These are phyloP conservation scores for Euphorbia tirucalli DNA, from an alignment of 345 rosid species.

Conservation along the genomic window DNA sequence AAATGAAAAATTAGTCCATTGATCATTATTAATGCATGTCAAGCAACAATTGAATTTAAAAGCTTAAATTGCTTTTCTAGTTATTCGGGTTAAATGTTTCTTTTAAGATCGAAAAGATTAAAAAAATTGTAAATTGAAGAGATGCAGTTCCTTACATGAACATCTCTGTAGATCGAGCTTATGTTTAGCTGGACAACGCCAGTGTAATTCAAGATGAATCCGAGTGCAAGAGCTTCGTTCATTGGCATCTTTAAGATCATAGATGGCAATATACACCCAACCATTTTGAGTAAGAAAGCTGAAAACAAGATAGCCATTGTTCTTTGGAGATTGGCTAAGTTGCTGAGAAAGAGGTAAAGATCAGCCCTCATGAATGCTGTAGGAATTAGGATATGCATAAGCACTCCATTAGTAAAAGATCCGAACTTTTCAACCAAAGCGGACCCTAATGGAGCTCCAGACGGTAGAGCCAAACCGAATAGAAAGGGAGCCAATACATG, in stretches of 20 bases:
- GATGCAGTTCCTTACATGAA: neutral
- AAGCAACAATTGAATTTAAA: too few relatives aligned
- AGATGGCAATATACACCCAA: neutral
- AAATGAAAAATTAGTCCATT: neutral
- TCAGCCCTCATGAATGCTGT: constrained; percentile 1
- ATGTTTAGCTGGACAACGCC: neutral
- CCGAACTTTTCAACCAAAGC: constrained; percentile 7
- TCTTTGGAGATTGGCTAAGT: neutral
- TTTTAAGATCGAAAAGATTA: too few relatives aligned
- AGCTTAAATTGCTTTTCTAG: too few relatives aligned
- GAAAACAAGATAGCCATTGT: neutral
- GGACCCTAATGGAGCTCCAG: constrained; percentile 10
- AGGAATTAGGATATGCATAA: neutral
- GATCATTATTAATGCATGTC: neutral
- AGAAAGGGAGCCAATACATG: neutral
- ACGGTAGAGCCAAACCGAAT: neutral
- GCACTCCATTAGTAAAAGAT: neutral
- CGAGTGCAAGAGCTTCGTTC: neutral
- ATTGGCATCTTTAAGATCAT: neutral
- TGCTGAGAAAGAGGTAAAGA: neutral
- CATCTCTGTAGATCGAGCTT: neutral
- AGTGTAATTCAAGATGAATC: neutral
- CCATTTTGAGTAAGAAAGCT: neutral
- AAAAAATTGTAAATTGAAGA: neutral
- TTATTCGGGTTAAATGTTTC: too few relatives aligned